These are phyloP conservation scores for Talaromyces borbonicus DNA, from an alignment of 495 filamentous ascomycete species.

Conservation along the genomic window DNA sequence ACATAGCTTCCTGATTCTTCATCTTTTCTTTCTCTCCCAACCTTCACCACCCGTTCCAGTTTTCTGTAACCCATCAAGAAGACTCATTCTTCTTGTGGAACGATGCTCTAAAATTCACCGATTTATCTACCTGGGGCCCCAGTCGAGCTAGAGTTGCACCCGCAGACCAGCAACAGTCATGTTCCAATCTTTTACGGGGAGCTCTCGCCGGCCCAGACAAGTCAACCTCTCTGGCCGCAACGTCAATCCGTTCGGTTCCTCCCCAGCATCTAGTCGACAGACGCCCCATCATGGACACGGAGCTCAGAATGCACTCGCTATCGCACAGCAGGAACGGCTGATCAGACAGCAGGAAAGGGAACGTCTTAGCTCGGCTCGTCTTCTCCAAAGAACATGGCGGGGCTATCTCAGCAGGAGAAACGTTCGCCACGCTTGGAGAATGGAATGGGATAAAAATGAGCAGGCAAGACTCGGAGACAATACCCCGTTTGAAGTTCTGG, in stretches of 20 bases:
- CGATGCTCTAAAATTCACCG: not conserved
- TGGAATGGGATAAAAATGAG: constrained; percentile 54
- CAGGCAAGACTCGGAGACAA: constrained; percentile 16
- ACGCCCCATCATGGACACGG: constrained; percentile 42
- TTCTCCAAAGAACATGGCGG: constrained; percentile 77
- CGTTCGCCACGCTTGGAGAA: constrained; percentile 48
- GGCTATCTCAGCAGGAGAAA: constrained; percentile 55
- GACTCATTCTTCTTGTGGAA: not conserved
- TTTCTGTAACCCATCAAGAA: too few relatives aligned
- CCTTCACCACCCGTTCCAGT: too few relatives aligned
- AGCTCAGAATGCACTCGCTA: constrained; percentile 65
- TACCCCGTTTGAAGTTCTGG: constrained; percentile 7
- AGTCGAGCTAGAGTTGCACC: too few relatives aligned
- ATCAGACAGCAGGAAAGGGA: constrained; percentile 75
- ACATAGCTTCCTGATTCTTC: constrained; percentile 5
- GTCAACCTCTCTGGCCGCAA: constrained; percentile 89
- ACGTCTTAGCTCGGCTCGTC: constrained; percentile 60
- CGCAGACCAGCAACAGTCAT: constrained; percentile 38
- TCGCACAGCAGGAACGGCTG: constrained; percentile 75
- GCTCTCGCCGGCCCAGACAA: constrained; percentile 71
- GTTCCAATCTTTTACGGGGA: constrained; percentile 88
- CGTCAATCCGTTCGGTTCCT: constrained; percentile 61
- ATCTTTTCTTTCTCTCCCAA: not conserved
- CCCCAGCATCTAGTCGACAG: constrained; percentile 23
- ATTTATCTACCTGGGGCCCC: not conserved